Evolutionary conservation across 2,329 filamentous ascomycete species (phyloP), one percentile per base, ranked within the genome.

Genomic region (Aspergillus brunneoviolaceus): DNA sequence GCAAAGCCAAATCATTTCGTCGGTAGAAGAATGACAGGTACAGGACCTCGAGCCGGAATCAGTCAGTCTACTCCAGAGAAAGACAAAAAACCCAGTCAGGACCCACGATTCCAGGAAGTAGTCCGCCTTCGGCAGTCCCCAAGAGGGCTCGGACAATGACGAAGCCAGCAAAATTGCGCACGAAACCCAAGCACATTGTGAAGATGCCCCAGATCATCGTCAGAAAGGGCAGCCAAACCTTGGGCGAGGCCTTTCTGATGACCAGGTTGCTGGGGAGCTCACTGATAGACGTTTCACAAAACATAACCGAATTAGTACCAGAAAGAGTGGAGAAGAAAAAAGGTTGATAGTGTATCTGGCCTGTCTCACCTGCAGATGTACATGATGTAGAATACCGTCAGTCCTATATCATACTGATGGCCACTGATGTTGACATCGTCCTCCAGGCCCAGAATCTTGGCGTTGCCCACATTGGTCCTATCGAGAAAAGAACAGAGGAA

Each of bases 391-490:
- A 87, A 89, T 1, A 87, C 84, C 12, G 85, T 81, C 31, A 90
- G 76, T 1, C 86, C 87, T 48, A 85, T 82, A 51, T 86, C 84
- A 71, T 89, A 90, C 68, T 90, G 85, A 57, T 80, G 75, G 59
- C 87, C 84, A 5, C 76, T 83, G 63, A 91, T 85, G 49, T 76
- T 70, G 2, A 89, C 71, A 66, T 87, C 84, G 1, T 76, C 65
- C 65, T 88, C 84, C 14, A 91, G 79, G 0, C 85, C 84, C 55
- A 88, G 80, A 9, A 90, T 85, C 62, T 86, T 86, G 25, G 87
- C 88, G 68, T 90, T 90, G 42, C 88, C 88, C 42, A 90, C 86
- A 69, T 90, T 91, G n/a, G 87, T 89, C 48, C 89, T 82, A 72
- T 90, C 88, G 58, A 85, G 78, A 63, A 85, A 84, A 1, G 86